Percentiles rank a stretch among this genome's conserved stretches.
Conservation (phyloP, 768 basidiomycete genomes). For the Phlebiopsis gigantea region DNA sequence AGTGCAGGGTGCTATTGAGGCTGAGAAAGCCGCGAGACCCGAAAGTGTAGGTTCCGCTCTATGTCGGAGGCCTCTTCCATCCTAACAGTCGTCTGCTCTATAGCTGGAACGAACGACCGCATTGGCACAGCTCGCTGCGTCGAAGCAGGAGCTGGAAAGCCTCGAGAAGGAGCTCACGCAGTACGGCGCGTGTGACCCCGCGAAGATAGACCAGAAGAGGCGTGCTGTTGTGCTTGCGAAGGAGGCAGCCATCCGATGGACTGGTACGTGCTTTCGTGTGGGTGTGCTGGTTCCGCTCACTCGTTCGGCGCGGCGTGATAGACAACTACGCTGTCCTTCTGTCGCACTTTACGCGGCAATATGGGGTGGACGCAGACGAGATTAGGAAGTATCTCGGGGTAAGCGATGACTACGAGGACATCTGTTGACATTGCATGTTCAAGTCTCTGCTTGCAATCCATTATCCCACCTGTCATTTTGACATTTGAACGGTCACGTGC, state of each 20-base stretch:
- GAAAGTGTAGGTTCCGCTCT: constrained; percentile 42
- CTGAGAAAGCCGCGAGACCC: constrained; percentile 48
- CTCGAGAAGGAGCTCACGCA: constrained; percentile 67
- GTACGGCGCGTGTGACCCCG: constrained; percentile 84
- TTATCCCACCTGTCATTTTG: background rate
- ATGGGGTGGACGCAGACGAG: constrained; percentile 51
- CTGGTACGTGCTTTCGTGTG: constrained; percentile 48
- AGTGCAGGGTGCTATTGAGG: constrained; percentile 39
- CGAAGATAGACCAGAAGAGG: constrained; percentile 70
- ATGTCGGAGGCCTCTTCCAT: background rate
- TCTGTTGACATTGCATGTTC: constrained; percentile 31
- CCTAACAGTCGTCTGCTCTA: background rate
- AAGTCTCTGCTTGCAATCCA: background rate
- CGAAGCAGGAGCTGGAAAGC: constrained; percentile 42
- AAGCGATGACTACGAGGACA: constrained; percentile 73
- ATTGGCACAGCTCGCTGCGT: constrained; percentile 42
- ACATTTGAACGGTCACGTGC: constrained; percentile 2
- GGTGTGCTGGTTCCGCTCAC: background rate
- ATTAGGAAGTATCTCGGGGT: constrained; percentile 63
- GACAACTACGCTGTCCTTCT: constrained; percentile 70
- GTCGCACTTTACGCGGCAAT: constrained; percentile 61
- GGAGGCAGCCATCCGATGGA: constrained; percentile 84
- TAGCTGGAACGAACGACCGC: constrained; percentile 55
- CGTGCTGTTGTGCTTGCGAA: constrained; percentile 70
- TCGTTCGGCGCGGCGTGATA: constrained; percentile 20